Percentiles rank a stretch among this genome's conserved stretches.
These are phyloP conservation scores for Imleria badia DNA, from an alignment of 768 basidiomycete genomes.

Conservation along the genomic window DNA sequence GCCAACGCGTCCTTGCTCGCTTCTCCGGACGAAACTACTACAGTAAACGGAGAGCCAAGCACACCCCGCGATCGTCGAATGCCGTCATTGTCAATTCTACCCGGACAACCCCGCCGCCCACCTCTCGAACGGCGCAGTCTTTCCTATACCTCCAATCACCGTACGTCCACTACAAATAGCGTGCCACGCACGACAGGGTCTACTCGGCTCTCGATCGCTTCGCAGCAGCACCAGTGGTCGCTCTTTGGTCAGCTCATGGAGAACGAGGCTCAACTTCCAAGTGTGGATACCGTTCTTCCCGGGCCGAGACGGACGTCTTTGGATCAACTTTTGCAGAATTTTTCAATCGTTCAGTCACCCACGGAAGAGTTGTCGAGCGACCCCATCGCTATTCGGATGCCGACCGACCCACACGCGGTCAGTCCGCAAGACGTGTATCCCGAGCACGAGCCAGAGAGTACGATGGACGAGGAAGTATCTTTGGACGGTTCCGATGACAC, in stretches of 20 bases:
- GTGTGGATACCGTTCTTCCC: neutral
- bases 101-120: neutral
- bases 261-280: conserved; percentile 49
- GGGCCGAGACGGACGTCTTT: conserved; percentile 5
- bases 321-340: neutral
- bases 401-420: neutral
- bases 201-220: conserved; percentile 1
- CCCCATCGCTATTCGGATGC: neutral
- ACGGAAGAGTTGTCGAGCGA: neutral
- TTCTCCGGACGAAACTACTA: conserved; percentile 26
- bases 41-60: conserved; percentile 11
- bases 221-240: conserved; percentile 48
- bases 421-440: neutral
- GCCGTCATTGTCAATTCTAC: conserved; percentile 15
- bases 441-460: neutral
- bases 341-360: conserved; percentile 4
- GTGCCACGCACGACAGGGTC: conserved; percentile 16
- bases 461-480: conserved; percentile 13
- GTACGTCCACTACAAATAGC: conserved; percentile 8
- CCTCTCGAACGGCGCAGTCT: conserved; percentile 7
- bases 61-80: conserved; percentile 12
- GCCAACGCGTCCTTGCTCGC: conserved; percentile 16
- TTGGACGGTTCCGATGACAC: conserved; percentile 16
- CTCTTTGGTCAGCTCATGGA: conserved; percentile 73
- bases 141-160: conserved; percentile 2